These are phyloP conservation scores for Dissophora globulifera DNA, from an alignment of 192 early-diverging fungal genomes.

Conservation along the genomic window DNA sequence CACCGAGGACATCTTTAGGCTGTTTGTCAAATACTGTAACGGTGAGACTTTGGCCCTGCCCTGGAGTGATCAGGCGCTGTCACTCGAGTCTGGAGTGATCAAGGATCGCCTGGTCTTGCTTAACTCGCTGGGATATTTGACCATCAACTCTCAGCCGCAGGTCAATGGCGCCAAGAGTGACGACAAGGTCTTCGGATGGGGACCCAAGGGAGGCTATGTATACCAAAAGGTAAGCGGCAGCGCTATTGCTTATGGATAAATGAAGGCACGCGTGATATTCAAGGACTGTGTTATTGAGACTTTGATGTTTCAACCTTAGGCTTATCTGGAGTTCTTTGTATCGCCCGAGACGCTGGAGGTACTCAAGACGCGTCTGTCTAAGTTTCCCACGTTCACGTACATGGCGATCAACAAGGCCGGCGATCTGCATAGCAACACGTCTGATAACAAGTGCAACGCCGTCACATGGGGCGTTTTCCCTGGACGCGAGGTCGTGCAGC, in stretches of 20 bases:
- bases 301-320: too few relatives aligned
- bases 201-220: constrained; percentile 94
- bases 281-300: too few relatives aligned
- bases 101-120: constrained; percentile 72
- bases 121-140: constrained; percentile 88
- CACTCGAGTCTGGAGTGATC: constrained; percentile 82
- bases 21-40: constrained; percentile 85
- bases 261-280: too few relatives aligned
- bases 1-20: constrained; percentile 70
- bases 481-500: constrained; percentile 95
- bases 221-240: constrained; percentile 79
- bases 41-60: constrained; percentile 81
- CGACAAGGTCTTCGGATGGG: constrained; percentile 91
- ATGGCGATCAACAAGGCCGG: constrained; percentile 91
- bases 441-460: constrained; percentile 85
- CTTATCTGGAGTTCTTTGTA: constrained; percentile 97
- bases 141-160: constrained; percentile 96
- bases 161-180: constrained; percentile 88
- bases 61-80: constrained; percentile 88
- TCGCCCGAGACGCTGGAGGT: constrained; percentile 72
- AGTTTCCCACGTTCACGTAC: constrained; percentile 79
- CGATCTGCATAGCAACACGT: constrained; percentile 87
- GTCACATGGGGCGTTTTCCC: constrained; percentile 99
- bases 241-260: not conserved
- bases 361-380: constrained; percentile 68